Conservation (phyloP, 148 eudicot species). For the Fagopyrum homotropicum region DNA sequence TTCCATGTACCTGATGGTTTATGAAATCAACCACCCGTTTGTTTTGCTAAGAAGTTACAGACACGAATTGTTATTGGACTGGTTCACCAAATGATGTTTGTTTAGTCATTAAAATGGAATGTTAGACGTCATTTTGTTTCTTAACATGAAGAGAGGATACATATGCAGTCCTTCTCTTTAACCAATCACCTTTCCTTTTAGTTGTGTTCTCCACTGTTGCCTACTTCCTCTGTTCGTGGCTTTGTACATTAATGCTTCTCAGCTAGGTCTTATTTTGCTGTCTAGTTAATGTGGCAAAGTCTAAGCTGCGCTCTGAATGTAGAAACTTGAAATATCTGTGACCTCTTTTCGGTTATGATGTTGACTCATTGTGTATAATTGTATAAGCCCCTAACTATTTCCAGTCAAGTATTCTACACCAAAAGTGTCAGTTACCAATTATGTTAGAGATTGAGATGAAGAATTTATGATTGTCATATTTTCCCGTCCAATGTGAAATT, state of each 20-base stretch:
- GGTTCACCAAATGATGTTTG: too few species aligned
- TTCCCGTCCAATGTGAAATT: conserved; percentile 1
- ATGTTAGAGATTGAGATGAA: neutral
- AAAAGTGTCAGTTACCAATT: neutral
- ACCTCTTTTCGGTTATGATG: neutral
- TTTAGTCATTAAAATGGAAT: too few species aligned
- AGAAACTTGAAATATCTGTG: neutral
- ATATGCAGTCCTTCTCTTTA: too few species aligned
- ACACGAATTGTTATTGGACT: too few species aligned
- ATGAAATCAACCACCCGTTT: neutral
- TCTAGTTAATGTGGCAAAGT: neutral
- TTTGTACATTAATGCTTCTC: neutral
- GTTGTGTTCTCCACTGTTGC: neutral
- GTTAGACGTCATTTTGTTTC: too few species aligned
- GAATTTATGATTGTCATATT: neutral
- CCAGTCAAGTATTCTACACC: neutral
- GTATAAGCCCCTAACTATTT: neutral
- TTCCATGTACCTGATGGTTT: neutral
- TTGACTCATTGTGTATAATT: neutral
- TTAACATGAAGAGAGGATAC: too few species aligned
- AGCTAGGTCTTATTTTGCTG: neutral
- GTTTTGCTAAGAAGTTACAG: too few species aligned
- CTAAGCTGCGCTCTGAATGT: neutral
- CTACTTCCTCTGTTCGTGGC: neutral
- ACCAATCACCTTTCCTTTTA: neutral